Base-by-base conservation (phyloP, 306 rosid species). In the Ormosia emarginata region DNA sequence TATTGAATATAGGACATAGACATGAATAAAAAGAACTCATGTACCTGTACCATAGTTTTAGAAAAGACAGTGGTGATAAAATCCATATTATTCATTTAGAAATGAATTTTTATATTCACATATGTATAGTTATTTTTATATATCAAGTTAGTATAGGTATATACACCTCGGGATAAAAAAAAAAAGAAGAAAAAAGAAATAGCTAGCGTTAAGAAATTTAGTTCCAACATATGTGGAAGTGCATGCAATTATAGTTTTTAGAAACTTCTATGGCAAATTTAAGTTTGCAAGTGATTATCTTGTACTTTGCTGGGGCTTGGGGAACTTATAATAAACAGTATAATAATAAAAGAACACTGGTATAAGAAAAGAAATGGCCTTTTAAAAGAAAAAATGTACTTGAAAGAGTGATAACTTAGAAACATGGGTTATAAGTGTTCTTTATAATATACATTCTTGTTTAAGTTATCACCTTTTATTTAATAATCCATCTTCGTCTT, bases 181-280 rank as follows among this genome's bases (percentile, higher is more conserved):
- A 24, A 24, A 24, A 24, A 0, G 39, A 43, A n/a, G 18, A 49
- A 39, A 64, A 53, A 11, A 30, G 53, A 50, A 53, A 71, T 68
- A 67, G 66, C 50, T 18, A 55, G 24, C 47, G 6, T 62, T 78
- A 73, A 71, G 84, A n/a, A 79, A 90, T 67, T 14, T 49, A 71
- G 86, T 78, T 88, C 97, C 97, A 74, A 81, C 93, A 88, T 86
- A 84, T 80, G 86, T 87, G 97, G 95, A 93, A 86, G 95, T 87
- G 90, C 88, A 72, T 80, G 85, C 87, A 75, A 84, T 75, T 32
- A 84, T 83, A 64, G 57, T 81, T 73, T 78, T 72, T 24, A 24
- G 82, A 87, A 85, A 85, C 90, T 90, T 90, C 87, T 34, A 32
- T 14, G 66, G 71, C 79, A 84, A 85, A 78, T 84, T 87, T 34